Base-by-base conservation (phyloP, 2,329 filamentous ascomycete species). In the Penicillium palitans region DNA sequence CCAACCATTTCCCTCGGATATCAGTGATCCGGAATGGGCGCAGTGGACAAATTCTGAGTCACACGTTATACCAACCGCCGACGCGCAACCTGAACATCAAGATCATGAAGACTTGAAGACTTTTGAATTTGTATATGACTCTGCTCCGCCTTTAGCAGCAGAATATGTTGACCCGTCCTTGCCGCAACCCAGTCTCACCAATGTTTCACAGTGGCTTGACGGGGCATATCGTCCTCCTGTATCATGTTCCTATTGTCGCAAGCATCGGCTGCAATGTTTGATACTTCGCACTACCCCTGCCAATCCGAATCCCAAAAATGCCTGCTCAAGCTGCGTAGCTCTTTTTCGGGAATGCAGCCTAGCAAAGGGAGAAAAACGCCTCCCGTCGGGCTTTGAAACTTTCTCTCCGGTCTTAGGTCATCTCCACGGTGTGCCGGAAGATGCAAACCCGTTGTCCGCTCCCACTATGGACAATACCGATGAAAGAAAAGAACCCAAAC, bases 301-400 rank as follows among this genome's bases (percentile, higher is more conserved):
- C 25, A 83, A 83, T 56, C 81, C 80, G 0, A 83, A 82, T 55
- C 80, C 80, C 2, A 70, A 78, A 50, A 71, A 70, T 6, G 75
- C 80, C 0, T 83, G 81, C 61, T 81, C 80, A 3, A 82, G 78
- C 59, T 83, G 81, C 56, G 81, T 80, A 5, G 80, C 80, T 0
- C 68, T 83, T 2, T 82, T 80, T 56, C 72, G 80, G 1, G 78
- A 81, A 58, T 83, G 81, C 64, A 82, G 81, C 51, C 70, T 82
- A 6, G 76, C 80, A 1, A 76, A 73, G 13, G 72, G 75, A 19
- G 72, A 71, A 39, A 83, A 83, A 61, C 75, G 80, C 9, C 70
- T 75, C 2, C 73, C 79, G 0, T 79, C 75, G 0, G 67, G 72
- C 2, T 83, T 82, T 61, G 81, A 83, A 66, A 81, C 80, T 0